A percentile compares a stretch with the other conserved stretches of the same genome.
phyloP scores from a whole-genome alignment of 2,329 filamentous ascomycete species.

The Ophiostoma ulmi region DNA sequence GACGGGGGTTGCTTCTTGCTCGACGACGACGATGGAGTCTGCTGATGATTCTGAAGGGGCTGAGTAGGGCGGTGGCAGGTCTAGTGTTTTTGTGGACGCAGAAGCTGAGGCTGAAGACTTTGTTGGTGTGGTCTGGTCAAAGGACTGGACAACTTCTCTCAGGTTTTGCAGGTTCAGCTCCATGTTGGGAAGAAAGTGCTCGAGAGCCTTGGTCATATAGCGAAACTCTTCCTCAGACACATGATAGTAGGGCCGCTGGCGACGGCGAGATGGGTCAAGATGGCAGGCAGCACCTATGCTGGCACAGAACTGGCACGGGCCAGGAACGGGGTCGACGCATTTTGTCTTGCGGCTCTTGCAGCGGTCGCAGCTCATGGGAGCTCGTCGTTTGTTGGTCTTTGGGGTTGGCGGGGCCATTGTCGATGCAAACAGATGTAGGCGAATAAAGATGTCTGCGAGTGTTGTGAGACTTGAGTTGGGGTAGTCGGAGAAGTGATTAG shows the following conservation, averaged over 20 bases:
- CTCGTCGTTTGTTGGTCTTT: conserved; percentile 28
- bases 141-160: conserved; percentile 26
- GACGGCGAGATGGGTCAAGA: conserved; percentile 31
- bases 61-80: conserved; percentile 1
- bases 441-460: neutral
- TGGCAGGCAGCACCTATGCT: conserved; percentile 31
- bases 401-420: conserved; percentile 2
- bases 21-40: conserved; percentile 21
- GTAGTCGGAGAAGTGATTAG: neutral
- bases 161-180: conserved; percentile 30
- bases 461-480: conserved; percentile 6
- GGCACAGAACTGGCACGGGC: conserved; percentile 32
- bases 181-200: conserved; percentile 31
- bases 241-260: conserved; percentile 33
- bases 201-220: conserved; percentile 32
- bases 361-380: conserved; percentile 33
- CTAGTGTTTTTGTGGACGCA: neutral
- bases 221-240: conserved; percentile 33
- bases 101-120: neutral
- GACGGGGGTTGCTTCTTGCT: conserved; percentile 18
- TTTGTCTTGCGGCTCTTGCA: conserved; percentile 33
- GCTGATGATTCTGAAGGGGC: conserved; percentile 16
- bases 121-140: conserved; percentile 16
- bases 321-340: conserved; percentile 30
- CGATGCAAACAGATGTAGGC: neutral